These are phyloP conservation scores for Mollisia scopiformis DNA, from an alignment of 2,329 filamentous ascomycete genomes.

Conservation along the genomic window DNA sequence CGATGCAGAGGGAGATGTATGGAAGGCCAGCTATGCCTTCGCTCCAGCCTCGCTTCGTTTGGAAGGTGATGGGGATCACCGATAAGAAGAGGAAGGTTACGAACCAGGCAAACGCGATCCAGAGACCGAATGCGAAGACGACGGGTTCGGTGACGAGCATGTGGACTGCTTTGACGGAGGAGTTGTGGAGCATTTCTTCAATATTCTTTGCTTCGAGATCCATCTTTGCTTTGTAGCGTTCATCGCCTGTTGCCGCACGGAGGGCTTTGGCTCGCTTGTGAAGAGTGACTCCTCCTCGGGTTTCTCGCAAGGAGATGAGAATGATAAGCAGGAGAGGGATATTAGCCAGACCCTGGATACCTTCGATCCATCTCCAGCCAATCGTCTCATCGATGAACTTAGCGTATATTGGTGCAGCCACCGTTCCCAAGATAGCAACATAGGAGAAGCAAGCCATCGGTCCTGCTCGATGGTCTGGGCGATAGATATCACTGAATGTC, in stretches of 20 bases:
- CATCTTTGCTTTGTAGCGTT: slow-evolving; percentile 52
- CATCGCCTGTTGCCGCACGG: slow-evolving; percentile 63
- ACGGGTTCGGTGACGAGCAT: slow-evolving; percentile 73
- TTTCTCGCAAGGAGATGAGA: slow-evolving; percentile 77
- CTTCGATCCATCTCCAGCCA: slow-evolving; percentile 86
- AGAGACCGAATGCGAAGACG: slow-evolving; percentile 84
- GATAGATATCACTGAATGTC: slow-evolving; percentile 84
- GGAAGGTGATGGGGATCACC: slow-evolving; percentile 74
- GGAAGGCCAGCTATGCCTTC: slow-evolving; percentile 63
- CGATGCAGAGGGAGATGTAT: slow-evolving; percentile 52
- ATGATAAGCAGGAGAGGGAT: slow-evolving; percentile 66
- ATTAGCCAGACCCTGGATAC: slow-evolving; percentile 75
- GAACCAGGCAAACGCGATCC: slow-evolving; percentile 88
- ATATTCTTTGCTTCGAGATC: slow-evolving; percentile 57
- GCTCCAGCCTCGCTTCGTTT: slow-evolving; percentile 69
- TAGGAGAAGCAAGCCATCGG: slow-evolving; percentile 88
- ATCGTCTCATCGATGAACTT: slow-evolving; percentile 61
- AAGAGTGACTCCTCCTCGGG: slow-evolving; percentile 76
- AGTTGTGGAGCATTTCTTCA: slow-evolving; percentile 69
- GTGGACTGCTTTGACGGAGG: slow-evolving; percentile 74
- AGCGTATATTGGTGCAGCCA: slow-evolving; percentile 68
- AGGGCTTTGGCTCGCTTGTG: slow-evolving; percentile 72
- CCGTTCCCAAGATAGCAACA: slow-evolving; percentile 73
- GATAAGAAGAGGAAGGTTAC: slow-evolving; percentile 83
- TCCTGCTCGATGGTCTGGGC: slow-evolving; percentile 75